Evolutionary conservation across 768 basidiomycete species (phyloP).

Genomic region (Fibroporia radiculosa): DNA sequence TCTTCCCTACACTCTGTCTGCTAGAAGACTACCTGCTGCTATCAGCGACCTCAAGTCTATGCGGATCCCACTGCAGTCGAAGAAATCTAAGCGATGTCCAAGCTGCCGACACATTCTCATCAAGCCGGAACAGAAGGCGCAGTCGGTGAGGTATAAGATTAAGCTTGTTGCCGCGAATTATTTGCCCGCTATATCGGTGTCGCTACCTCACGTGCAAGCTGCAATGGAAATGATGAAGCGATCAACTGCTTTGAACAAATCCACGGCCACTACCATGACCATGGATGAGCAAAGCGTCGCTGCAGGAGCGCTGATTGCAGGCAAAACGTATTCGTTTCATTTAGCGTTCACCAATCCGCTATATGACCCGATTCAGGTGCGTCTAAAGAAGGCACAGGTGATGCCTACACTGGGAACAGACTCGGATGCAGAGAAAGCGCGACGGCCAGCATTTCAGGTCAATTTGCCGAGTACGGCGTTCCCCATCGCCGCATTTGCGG

Average conservation of each 20-base stretch:
- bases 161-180: constrained; percentile 96
- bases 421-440: constrained; percentile 43
- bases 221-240: constrained; percentile 28
- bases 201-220: constrained; percentile 49
- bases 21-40: not conserved
- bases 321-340: constrained; percentile 81
- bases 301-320: constrained; percentile 48
- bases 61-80: constrained; percentile 88
- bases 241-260: constrained; percentile 32
- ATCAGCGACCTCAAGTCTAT: constrained; percentile 76
- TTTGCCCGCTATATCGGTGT: constrained; percentile 75
- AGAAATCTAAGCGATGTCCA: constrained; percentile 93
- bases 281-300: constrained; percentile 21
- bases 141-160: constrained; percentile 92
- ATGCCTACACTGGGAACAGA: constrained; percentile 32
- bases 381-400: constrained; percentile 72
- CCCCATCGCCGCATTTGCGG: constrained; percentile 83
- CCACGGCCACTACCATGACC: constrained; percentile 11
- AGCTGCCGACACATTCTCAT: constrained; percentile 93
- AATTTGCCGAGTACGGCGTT: constrained; percentile 75
- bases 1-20: constrained; percentile 1
- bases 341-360: constrained; percentile 90
- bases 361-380: constrained; percentile 91
- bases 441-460: constrained; percentile 70
- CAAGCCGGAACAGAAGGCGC: constrained; percentile 96